A percentile compares a stretch with the other conserved stretches of the same genome.
Evolutionary conservation across 1,139 yeast genomes (phyloP).

Genomic region (Kodamaea ohmeri): DNA sequence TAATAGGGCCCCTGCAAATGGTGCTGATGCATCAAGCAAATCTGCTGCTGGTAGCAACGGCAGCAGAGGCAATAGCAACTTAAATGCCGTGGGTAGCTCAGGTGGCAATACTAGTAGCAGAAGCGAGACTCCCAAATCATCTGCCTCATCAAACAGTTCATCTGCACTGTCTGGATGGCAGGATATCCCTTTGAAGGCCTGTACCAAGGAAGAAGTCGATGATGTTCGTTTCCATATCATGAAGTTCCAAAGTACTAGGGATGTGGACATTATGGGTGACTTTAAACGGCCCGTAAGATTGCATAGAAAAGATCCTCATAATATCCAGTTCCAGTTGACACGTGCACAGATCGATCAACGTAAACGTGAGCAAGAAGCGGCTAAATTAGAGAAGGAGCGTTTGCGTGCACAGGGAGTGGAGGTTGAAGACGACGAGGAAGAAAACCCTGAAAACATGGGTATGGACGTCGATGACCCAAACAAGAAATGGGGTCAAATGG

Average conservation of each 20-base stretch:
- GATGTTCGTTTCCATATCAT: constrained; percentile 78
- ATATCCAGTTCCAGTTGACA: constrained; percentile 79
- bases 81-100: not conserved
- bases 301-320: constrained; percentile 90
- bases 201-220: constrained; percentile 67
- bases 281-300: constrained; percentile 81
- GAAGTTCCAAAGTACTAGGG: constrained; percentile 71
- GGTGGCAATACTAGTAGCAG: constrained; percentile 10
- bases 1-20: constrained; percentile 6
- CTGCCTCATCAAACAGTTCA: not conserved
- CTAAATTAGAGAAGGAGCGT: constrained; percentile 20
- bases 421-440: constrained; percentile 16
- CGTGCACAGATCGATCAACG: constrained; percentile 58
- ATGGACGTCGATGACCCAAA: constrained; percentile 3
- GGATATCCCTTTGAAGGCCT: constrained; percentile 70
- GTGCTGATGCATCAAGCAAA: constrained; percentile 10
- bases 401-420: constrained; percentile 19
- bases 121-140: constrained; percentile 12
- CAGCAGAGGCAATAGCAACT: constrained; percentile 1
- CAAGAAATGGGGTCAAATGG: constrained; percentile 11
- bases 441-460: constrained; percentile 5
- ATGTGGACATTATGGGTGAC: constrained; percentile 66
- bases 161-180: constrained; percentile 39
- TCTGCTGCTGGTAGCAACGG: constrained; percentile 1
- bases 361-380: constrained; percentile 47